These are phyloP conservation scores for Monosporozyma aquatica DNA, from an alignment of 805 yeast species.

Conservation along the genomic window DNA sequence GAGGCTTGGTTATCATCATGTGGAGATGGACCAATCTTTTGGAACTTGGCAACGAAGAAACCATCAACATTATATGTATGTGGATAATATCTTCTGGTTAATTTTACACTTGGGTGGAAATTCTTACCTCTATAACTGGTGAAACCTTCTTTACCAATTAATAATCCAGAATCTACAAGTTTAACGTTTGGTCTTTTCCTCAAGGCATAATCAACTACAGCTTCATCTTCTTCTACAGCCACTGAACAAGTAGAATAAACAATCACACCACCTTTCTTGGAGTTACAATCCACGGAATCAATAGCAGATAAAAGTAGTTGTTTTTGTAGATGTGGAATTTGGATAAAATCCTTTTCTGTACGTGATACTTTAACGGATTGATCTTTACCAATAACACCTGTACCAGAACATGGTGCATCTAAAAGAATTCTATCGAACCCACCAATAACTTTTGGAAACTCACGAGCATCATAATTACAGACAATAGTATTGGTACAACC, in stretches of 20 bases:
- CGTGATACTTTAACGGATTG: constrained; percentile 87
- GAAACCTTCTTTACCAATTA: constrained; percentile 94
- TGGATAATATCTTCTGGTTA: constrained; percentile 94
- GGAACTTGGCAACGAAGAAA: constrained; percentile 92
- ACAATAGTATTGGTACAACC: constrained; percentile 96
- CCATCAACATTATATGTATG: constrained; percentile 99
- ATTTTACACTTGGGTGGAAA: constrained; percentile 63
- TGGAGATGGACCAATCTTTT: constrained; percentile 80
- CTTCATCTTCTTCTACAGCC: constrained; percentile 96
- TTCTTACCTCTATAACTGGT: constrained; percentile 88
- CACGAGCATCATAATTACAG: constrained; percentile 96
- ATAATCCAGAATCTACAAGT: constrained; percentile 84
- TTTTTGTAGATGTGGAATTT: constrained; percentile 93
- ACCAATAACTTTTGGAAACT: constrained; percentile 95
- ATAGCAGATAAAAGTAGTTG: constrained; percentile 90
- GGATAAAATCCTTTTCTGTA: constrained; percentile 93
- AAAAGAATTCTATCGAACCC: constrained; percentile 91
- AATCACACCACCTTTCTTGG: constrained; percentile 84
- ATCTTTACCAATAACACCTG: constrained; percentile 98
- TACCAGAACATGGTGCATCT: constrained; percentile 99
- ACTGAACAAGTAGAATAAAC: constrained; percentile 98
- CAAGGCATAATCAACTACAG: constrained; percentile 95
- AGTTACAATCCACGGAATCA: constrained; percentile 91
- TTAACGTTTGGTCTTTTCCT: constrained; percentile 94
- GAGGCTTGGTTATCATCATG: constrained; percentile 81